Conservation (phyloP, 2,329 filamentous ascomycete species). For the Stagonosporopsis vannaccii region DNA sequence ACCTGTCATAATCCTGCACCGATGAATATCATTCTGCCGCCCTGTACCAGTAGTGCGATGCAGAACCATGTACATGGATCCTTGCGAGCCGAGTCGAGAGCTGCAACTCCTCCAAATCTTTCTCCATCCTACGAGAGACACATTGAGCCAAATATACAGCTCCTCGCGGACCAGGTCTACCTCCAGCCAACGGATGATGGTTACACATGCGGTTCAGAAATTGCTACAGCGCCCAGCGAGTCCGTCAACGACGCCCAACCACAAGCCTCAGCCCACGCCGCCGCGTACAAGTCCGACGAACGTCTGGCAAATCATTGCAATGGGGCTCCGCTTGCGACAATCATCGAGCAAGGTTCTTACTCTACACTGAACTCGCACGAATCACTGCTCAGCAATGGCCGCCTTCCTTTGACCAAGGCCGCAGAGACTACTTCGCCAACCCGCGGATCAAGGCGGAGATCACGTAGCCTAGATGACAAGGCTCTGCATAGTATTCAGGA, state of each 20-base stretch:
- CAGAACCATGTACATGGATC: conserved; percentile 14
- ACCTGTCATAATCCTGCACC: conserved; percentile 15
- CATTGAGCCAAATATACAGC: conserved; percentile 14
- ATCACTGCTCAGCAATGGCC: conserved; percentile 35
- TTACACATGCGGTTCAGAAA: conserved; percentile 17
- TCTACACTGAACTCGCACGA: conserved; percentile 49
- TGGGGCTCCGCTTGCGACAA: conserved; percentile 53
- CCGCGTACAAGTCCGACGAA: conserved; percentile 35
- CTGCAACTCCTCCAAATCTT: conserved; percentile 23
- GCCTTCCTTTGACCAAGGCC: conserved; percentile 25
- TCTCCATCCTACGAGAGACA: conserved; percentile 33
- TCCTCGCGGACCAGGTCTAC: conserved; percentile 7
- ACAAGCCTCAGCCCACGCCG: conserved; percentile 26
- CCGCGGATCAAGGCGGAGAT: conserved; percentile 17
- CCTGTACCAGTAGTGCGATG: conserved; percentile 19
- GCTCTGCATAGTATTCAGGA: conserved; percentile 29
- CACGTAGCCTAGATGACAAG: conserved; percentile 30
- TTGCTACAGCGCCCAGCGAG: conserved; percentile 7
- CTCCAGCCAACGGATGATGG: conserved; percentile 20
- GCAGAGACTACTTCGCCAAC: conserved; percentile 27
- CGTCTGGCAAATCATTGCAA: conserved; percentile 40
- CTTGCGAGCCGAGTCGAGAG: conserved; percentile 11
- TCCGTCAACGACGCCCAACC: conserved; percentile 21
- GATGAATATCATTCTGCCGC: conserved; percentile 17
- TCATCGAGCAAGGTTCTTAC: conserved; percentile 53